Conservation (phyloP, 2,329 filamentous ascomycete genomes). For the Scopulariopsis brevicaulis region DNA sequence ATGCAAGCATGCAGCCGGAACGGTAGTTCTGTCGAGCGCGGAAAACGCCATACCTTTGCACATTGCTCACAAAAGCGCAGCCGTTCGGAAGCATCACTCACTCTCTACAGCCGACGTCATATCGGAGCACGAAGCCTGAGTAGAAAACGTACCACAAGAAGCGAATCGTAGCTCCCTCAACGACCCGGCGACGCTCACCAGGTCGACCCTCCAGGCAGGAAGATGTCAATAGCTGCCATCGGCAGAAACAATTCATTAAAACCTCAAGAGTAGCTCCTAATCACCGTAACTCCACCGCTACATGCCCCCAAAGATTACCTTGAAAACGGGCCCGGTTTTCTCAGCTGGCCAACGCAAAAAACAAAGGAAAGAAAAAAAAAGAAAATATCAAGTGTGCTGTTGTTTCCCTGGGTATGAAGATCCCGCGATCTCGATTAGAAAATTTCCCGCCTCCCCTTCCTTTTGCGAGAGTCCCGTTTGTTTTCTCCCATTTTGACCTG, state of each 20-base stretch:
- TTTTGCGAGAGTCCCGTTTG: not conserved
- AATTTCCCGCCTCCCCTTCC: not conserved
- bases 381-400: not conserved
- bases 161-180: too few species aligned
- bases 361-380: not conserved
- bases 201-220: not conserved
- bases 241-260: not conserved
- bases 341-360: not conserved
- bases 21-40: too few species aligned
- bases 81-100: too few species aligned
- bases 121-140: too few species aligned
- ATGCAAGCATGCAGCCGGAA: too few species aligned
- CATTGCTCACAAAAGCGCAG: too few species aligned
- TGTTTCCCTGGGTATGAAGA: constrained; percentile 1
- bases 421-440: not conserved
- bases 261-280: not conserved
- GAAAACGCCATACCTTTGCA: too few species aligned
- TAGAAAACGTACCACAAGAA: too few species aligned
- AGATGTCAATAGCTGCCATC: not conserved
- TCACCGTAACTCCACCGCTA: not conserved
- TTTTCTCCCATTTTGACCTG: not conserved
- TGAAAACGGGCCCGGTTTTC: not conserved
- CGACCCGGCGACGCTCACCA: too few species aligned
- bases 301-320: not conserved
- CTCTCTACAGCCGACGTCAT: too few species aligned